These are phyloP conservation scores for Penicillium crustosum DNA, from an alignment of 2,329 filamentous ascomycete genomes.

Conservation along the genomic window DNA sequence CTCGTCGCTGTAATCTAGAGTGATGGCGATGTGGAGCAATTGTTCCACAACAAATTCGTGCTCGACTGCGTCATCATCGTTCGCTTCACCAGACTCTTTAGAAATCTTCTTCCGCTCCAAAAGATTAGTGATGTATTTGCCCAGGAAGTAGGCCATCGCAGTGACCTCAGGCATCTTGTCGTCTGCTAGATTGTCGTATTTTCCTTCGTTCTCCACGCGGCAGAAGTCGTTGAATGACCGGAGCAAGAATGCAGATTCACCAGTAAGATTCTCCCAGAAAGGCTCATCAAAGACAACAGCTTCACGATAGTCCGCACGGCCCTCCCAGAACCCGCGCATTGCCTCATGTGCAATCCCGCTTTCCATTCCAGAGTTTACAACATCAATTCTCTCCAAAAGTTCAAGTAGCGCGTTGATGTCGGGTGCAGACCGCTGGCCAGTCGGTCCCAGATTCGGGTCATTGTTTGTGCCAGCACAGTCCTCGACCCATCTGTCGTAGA, in stretches of 20 bases:
- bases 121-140: constrained; percentile 68
- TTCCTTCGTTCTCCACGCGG: constrained; percentile 68
- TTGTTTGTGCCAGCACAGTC: constrained; percentile 75
- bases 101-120: constrained; percentile 41
- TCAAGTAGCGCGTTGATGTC: constrained; percentile 84
- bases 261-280: constrained; percentile 54
- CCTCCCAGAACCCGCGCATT: constrained; percentile 96
- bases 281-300: constrained; percentile 46
- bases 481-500: constrained; percentile 96
- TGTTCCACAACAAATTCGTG: constrained; percentile 96
- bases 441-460: constrained; percentile 55
- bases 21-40: constrained; percentile 84
- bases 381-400: constrained; percentile 88
- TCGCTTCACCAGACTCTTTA: constrained; percentile 58
- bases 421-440: constrained; percentile 56
- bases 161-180: constrained; percentile 96
- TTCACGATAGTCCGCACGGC: constrained; percentile 63
- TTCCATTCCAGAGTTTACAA: constrained; percentile 85
- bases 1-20: constrained; percentile 96
- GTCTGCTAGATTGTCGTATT: constrained; percentile 73
- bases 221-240: constrained; percentile 95
- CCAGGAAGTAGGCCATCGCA: constrained; percentile 80
- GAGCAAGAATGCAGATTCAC: constrained; percentile 85
- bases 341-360: constrained; percentile 89
- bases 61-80: constrained; percentile 79